Base-by-base conservation (phyloP, 306 rosid genomes). In the Malus fusca region DNA sequence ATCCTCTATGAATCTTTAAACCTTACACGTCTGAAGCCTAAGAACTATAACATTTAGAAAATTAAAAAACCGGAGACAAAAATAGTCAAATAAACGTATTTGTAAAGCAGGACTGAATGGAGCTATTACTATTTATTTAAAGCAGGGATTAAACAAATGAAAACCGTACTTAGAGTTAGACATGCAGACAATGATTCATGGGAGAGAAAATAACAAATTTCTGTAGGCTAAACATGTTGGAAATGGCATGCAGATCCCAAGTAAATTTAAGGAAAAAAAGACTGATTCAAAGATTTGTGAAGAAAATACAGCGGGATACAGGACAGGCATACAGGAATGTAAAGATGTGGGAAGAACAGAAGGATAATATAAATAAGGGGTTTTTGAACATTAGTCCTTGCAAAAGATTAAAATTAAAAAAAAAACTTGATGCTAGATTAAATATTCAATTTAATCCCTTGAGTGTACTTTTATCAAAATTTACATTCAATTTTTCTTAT, bases 351-450 rank as follows among this genome's bases (percentile, higher is more conserved):
- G 66, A 55, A 79, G 75, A 75, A 56, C 37, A 68, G 75, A 48
- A 73, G 75, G 91, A 87, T 87, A 87, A 83, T 83, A 78, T 81
- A 79, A 75, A 77, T 5, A 83, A 81, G n/a, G n/a, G n/a, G n/a
- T n/a, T n/a, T n/a, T n/a, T n/a, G n/a, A n/a, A n/a, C n/a, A n/a
- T n/a, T n/a, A n/a, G n/a, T n/a, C n/a, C n/a, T n/a, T n/a, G n/a
- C n/a, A n/a, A n/a, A n/a, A n/a, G n/a, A n/a, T n/a, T n/a, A n/a
- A n/a, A n/a, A n/a, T n/a, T n/a, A n/a, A n/a, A n/a, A n/a, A n/a
- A n/a, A n/a, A n/a, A n/a, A n/a, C n/a, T n/a, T n/a, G n/a, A n/a
- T n/a, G n/a, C n/a, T n/a, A n/a, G n/a, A n/a, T n/a, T n/a, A n/a
- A n/a, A n/a, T n/a, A n/a, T n/a, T n/a, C n/a, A n/a, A n/a, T n/a